These are phyloP conservation scores for Priceomyces haplophilus DNA, from an alignment of 805 yeast genomes.

Conservation along the genomic window DNA sequence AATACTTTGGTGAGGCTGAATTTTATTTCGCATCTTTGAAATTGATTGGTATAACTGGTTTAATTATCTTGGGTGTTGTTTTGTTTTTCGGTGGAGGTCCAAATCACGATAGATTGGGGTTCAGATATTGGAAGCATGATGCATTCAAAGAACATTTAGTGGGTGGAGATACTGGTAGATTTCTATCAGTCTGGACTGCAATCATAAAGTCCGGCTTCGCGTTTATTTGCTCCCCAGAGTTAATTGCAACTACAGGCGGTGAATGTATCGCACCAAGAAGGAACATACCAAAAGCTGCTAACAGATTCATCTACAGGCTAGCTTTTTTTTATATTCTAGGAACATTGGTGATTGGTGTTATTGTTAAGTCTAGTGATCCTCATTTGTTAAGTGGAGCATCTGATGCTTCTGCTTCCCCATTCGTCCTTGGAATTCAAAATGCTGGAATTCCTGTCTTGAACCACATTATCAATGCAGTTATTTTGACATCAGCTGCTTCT, in stretches of 20 bases:
- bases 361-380: conserved; percentile 28
- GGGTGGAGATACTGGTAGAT: conserved; percentile 57
- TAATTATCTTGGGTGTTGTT: conserved; percentile 32
- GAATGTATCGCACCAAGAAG: conserved; percentile 35
- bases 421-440: conserved; percentile 60
- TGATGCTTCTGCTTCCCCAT: conserved; percentile 62
- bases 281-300: conserved; percentile 55
- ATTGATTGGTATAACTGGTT: conserved; percentile 28
- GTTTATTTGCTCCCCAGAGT: conserved; percentile 61
- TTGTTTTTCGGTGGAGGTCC: conserved; percentile 40
- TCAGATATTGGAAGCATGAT: conserved; percentile 39
- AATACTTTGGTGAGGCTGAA: conserved; percentile 36
- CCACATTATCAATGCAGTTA: conserved; percentile 60
- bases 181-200: conserved; percentile 62
- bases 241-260: conserved; percentile 67
- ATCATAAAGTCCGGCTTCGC: conserved; percentile 65
- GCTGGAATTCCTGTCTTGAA: conserved; percentile 59
- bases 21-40: conserved; percentile 34
- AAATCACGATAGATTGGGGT: conserved; percentile 42
- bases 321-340: conserved; percentile 39
- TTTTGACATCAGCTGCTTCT: conserved; percentile 55
- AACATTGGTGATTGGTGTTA: conserved; percentile 39
- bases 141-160: conserved; percentile 45
- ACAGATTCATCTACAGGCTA: conserved; percentile 53
- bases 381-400: conserved; percentile 21